Conservation (phyloP, 2,329 filamentous ascomycete species). For the Zasmidium citrigriseum region DNA sequence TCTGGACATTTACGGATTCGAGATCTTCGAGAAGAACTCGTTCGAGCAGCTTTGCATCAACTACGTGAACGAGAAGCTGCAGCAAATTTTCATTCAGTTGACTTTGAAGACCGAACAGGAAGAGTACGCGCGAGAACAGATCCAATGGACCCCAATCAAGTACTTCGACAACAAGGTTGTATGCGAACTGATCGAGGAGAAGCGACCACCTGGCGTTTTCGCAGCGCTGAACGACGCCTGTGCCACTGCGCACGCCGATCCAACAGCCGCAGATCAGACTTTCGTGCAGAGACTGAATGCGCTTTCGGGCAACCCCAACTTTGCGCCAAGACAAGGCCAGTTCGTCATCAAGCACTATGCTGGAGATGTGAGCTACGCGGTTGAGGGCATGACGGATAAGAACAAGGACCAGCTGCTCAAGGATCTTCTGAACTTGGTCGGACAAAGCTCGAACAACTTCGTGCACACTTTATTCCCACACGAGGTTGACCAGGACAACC, state of each 20-base stretch:
- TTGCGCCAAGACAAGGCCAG: constrained; percentile 87
- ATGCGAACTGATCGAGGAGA: constrained; percentile 93
- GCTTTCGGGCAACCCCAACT: constrained; percentile 82
- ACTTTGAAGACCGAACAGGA: constrained; percentile 97
- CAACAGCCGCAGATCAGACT: constrained; percentile 88
- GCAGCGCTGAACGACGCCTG: constrained; percentile 96
- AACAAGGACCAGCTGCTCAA: constrained; percentile 98
- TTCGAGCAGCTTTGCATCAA: constrained; percentile 99
- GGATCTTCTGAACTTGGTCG: constrained; percentile 84
- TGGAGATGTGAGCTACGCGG: constrained; percentile 90
- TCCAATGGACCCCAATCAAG: constrained; percentile 98
- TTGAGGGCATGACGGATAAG: constrained; percentile 98
- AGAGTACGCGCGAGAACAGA: constrained; percentile 93
- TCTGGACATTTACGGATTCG: constrained; percentile 97
- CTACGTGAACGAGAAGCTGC: constrained; percentile 98
- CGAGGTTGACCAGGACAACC: constrained; percentile 93
- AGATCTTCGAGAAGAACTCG: constrained; percentile 98
- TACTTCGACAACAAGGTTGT: constrained; percentile 99
- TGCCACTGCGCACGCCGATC: constrained; percentile 96
- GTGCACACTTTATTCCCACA: constrained; percentile 87
- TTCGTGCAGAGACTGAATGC: constrained; percentile 93
- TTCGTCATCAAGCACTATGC: constrained; percentile 99
- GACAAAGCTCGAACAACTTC: constrained; percentile 80
- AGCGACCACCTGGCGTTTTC: constrained; percentile 86
- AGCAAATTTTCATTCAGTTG: constrained; percentile 98